phyloP scores from a whole-genome alignment of 2,329 filamentous ascomycete species.

The Lecanoromycetidae sp. region DNA sequence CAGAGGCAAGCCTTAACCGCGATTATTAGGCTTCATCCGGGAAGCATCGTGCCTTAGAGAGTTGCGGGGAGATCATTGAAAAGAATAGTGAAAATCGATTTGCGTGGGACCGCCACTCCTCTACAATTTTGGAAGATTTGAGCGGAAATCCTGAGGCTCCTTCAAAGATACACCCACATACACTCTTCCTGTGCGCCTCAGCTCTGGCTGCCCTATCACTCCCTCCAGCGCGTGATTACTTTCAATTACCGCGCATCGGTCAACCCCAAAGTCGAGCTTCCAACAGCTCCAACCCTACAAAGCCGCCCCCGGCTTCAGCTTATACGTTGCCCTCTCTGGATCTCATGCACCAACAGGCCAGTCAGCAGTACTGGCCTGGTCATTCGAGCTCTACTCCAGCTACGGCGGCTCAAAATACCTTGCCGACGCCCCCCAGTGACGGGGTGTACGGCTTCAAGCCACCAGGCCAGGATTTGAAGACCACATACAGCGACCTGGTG shows the following conservation, averaged over 20 bases:
- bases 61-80: constrained; percentile 3
- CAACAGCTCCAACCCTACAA: neutral
- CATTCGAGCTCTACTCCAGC: constrained; percentile 27
- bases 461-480: constrained; percentile 30
- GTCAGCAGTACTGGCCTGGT: constrained; percentile 35
- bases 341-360: constrained; percentile 36
- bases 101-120: too few relatives aligned
- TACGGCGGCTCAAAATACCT: constrained; percentile 26
- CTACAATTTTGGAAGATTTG: too few relatives aligned
- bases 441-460: constrained; percentile 30
- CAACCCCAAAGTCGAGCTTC: constrained; percentile 3
- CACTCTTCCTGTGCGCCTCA: neutral
- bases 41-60: too few relatives aligned
- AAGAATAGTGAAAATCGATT: neutral
- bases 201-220: constrained; percentile 13
- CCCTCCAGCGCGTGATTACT: constrained; percentile 15
- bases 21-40: too few relatives aligned
- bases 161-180: neutral
- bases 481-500: constrained; percentile 47
- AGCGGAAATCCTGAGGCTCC: too few relatives aligned
- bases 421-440: constrained; percentile 31
- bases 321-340: constrained; percentile 36
- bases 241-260: constrained; percentile 11
- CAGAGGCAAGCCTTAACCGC: neutral
- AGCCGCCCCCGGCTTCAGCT: constrained; percentile 9